Conservation (phyloP, 352 stramenopile genomes). For the Phytophthora nicotianae region DNA sequence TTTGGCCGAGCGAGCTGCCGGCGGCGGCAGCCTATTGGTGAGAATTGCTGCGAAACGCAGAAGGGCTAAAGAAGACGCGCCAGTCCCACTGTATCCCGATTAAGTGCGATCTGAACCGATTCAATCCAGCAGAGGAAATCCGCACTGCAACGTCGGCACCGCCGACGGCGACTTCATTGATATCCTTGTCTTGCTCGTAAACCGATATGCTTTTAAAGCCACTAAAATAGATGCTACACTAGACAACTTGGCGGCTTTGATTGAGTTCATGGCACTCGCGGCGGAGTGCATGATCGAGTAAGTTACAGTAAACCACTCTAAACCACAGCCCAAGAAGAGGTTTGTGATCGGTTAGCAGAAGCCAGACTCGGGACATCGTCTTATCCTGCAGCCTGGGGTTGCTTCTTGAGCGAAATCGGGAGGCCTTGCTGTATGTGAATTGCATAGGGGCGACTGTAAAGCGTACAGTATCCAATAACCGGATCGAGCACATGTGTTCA, state of each 20-base stretch:
- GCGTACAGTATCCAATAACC: too few species aligned
- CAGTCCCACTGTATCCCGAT: slow-evolving; percentile 17
- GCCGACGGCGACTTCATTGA: neutral
- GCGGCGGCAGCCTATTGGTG: slow-evolving; percentile 23
- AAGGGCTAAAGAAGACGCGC: slow-evolving; percentile 33
- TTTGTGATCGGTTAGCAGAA: slow-evolving; percentile 18
- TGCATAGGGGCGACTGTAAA: slow-evolving; percentile 10
- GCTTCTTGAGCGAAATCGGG: neutral
- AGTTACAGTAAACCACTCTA: too few species aligned
- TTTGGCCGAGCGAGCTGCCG: slow-evolving; percentile 12
- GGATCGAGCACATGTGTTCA: too few species aligned
- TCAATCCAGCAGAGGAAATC: slow-evolving; percentile 19
- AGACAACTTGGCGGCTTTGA: neutral
- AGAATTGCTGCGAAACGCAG: slow-evolving; percentile 24
- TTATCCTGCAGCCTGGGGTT: slow-evolving; percentile 6
- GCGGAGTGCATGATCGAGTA: neutral
- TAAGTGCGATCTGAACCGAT: slow-evolving; percentile 37
- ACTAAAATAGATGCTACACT: neutral
- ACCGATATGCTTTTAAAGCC: neutral
- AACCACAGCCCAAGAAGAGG: slow-evolving; percentile 2
- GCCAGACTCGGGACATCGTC: slow-evolving; percentile 8
- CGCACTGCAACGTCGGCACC: slow-evolving; percentile 4
- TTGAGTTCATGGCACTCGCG: neutral
- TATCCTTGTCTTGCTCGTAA: neutral
- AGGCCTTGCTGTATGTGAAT: neutral